Evolutionary conservation across 257 asterid species (phyloP), one percentile per base, ranked within the genome.

Genomic region (Solanum arcanum): DNA sequence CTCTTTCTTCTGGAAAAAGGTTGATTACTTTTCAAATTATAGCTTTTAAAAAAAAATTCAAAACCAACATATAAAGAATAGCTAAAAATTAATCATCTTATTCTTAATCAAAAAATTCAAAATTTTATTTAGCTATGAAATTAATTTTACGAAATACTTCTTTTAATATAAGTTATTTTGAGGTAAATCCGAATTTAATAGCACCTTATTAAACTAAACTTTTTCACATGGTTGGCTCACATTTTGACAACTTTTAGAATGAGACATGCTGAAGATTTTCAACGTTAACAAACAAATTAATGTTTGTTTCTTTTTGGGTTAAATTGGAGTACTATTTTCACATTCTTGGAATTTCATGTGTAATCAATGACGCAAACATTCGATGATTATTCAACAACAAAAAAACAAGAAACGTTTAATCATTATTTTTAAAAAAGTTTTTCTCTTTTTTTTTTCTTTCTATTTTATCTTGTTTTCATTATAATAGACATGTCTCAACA

Each of bases 301-400:
- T 39, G 6, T 41, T 41, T 68, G 5, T 64, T 5, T 29, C 5
- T 13, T 27, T 11, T 12, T 4, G 81, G 81, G 83, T 12, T 23
- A 75, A 20, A 39, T 41, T 5, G 29, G 70, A 23, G 15, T 62
- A 0, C 15, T 5, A 16, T 52, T 27, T 64, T n/a, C 16, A 64
- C 69, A 68, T 4, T 68, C 9, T 70, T 70, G 6, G 35, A 76
- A 76, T 42, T 41, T 76, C 37, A 41, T 76, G 59, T 41, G 83
- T 76, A 41, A 76, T 41, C 83, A 25, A 76, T 76, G 83, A 76
- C 83, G 83, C 59, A 41, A n/a, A 41, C 83, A 76, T 23, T 41
- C 23, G 35, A 76, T n/a, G 23, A 16, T 23, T 13, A 41, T 41
- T 23, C 35, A 41, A 41, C 6, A 6, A 39, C 7, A 11, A 76